Evolutionary conservation across 2,329 filamentous ascomycete species (phyloP).

Genomic region (Boeremia lycopersici): DNA sequence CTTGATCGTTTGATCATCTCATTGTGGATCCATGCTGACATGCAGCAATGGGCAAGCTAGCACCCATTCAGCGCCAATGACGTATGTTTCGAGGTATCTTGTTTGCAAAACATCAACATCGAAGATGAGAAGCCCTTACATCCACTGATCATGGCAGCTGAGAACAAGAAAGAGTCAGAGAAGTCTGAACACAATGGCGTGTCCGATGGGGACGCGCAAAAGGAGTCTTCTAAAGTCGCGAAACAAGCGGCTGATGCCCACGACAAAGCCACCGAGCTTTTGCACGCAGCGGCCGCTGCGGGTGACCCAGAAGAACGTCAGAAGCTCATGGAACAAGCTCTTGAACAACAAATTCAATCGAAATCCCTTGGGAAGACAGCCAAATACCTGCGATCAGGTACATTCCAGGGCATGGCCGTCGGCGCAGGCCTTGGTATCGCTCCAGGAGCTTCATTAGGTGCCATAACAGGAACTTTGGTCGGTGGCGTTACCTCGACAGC

Average conservation of each 20-base stretch:
- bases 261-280: conserved; percentile 26
- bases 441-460: conserved; percentile 26
- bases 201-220: conserved; percentile 25
- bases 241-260: conserved; percentile 25
- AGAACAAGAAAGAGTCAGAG: neutral
- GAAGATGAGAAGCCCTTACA: neutral
- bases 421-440: conserved; percentile 30
- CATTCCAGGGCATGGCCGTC: conserved; percentile 32
- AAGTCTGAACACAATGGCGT: conserved; percentile 8
- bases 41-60: neutral
- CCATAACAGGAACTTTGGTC: conserved; percentile 28
- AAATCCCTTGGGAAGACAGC: conserved; percentile 35
- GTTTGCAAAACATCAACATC: neutral
- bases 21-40: too few species aligned
- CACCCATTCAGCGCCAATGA: conserved; percentile 5
- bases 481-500: conserved; percentile 29
- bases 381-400: conserved; percentile 30
- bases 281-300: conserved; percentile 25
- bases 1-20: neutral
- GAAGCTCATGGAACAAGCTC: conserved; percentile 29
- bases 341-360: conserved; percentile 28
- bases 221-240: conserved; percentile 28
- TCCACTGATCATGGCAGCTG: conserved; percentile 1
- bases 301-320: conserved; percentile 26
- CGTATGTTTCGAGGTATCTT: neutral